phyloP scores from a whole-genome alignment of 768 basidiomycete genomes.

The Rubroboletus pulcherrimus region DNA sequence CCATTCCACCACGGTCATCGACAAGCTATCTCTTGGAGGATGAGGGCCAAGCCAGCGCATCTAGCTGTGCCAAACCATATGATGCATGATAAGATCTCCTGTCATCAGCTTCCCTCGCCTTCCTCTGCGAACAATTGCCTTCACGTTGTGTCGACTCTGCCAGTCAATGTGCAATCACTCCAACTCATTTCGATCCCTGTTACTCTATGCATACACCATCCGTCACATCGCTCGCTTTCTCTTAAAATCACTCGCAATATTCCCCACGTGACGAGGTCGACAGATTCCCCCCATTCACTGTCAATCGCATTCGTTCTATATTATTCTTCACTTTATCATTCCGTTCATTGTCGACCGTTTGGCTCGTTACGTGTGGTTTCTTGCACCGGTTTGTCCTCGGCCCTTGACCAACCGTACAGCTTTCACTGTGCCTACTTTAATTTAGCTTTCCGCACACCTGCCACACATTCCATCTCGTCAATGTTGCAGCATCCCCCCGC shows the following conservation, averaged over 20 bases:
- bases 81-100: constrained; percentile 11
- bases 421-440: constrained; percentile 33
- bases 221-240: constrained; percentile 44
- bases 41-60: constrained; percentile 12
- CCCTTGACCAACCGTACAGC: constrained; percentile 24
- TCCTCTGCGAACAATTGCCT: constrained; percentile 8
- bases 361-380: constrained; percentile 33
- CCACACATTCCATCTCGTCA: constrained; percentile 34
- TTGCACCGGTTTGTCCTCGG: constrained; percentile 29
- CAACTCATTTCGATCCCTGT: constrained; percentile 41
- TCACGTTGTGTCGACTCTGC: constrained; percentile 16
- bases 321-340: constrained; percentile 84
- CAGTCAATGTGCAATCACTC: constrained; percentile 36
- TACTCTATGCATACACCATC: constrained; percentile 56
- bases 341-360: constrained; percentile 40
- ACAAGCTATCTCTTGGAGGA: constrained; percentile 41
- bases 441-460: constrained; percentile 28
- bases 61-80: constrained; percentile 20
- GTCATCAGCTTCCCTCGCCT: constrained; percentile 11
- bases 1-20: constrained; percentile 47
- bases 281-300: constrained; percentile 44
- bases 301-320: constrained; percentile 58
- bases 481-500: constrained; percentile 45
- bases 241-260: constrained; percentile 42
- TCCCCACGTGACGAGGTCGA: constrained; percentile 51